Evolutionary conservation across 176 grass and related monocot genomes (phyloP).

Genomic region (Carex pumila): DNA sequence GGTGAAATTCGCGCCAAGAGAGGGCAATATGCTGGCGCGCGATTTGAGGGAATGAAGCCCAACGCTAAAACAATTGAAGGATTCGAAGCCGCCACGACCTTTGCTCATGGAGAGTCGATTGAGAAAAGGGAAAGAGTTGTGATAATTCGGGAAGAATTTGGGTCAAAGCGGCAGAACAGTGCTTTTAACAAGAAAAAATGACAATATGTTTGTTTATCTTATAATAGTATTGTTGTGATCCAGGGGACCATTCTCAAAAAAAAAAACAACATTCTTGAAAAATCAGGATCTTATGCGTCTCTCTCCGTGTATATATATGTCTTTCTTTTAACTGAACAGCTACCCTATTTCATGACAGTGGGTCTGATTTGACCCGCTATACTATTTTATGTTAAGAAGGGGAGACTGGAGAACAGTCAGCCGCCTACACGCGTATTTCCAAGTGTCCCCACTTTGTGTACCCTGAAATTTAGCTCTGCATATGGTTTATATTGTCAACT

Average conservation of each 20-base stretch:
- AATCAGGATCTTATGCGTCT: background rate
- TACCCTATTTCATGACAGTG: background rate
- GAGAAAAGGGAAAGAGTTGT: background rate
- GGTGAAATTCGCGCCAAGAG: background rate
- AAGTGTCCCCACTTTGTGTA: constrained; percentile 2
- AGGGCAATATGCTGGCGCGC: background rate
- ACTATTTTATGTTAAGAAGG: background rate
- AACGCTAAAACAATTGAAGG: background rate
- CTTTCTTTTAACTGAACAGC: background rate
- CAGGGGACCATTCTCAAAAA: background rate
- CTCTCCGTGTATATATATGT: too few relatives aligned
- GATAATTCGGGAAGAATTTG: background rate
- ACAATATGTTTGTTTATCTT: background rate
- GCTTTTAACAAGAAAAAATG: background rate
- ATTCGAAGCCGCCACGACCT: background rate
- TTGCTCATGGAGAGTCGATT: background rate
- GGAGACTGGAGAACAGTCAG: background rate
- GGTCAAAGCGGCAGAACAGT: background rate
- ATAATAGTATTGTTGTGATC: background rate
- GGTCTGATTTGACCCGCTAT: background rate
- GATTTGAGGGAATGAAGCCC: background rate
- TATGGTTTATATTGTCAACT: background rate
- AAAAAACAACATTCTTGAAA: background rate
- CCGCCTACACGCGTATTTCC: background rate
- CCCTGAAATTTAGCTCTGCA: background rate